Conservation (phyloP, 129 eudicot genomes). For the Pittosporum tobira region DNA sequence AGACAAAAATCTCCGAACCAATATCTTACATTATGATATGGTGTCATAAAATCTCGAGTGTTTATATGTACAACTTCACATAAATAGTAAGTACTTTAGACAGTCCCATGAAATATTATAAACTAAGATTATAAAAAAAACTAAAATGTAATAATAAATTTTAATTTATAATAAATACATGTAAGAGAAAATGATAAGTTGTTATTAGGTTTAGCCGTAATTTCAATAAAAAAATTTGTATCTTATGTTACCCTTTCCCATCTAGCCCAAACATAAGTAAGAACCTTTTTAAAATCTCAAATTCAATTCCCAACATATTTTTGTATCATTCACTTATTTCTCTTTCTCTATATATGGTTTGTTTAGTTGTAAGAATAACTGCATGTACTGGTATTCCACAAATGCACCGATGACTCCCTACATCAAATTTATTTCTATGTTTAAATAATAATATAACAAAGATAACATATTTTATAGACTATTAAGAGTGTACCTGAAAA, state of each 20-base stretch:
- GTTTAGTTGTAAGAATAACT: conserved; percentile 1
- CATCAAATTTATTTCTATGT: not conserved
- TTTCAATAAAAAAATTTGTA: not conserved
- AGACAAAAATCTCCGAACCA: not conserved
- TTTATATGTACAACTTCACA: conserved; percentile 2
- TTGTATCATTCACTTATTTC: conserved; percentile 1
- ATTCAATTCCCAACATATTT: conserved; percentile 1
- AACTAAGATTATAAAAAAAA: not conserved
- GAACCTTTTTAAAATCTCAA: conserved; percentile 8
- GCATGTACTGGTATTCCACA: conserved; percentile 9
- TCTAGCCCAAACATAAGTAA: conserved; percentile 6
- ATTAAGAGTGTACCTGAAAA: conserved; percentile 1
- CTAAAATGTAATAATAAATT: too few species aligned
- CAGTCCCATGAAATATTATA: too few species aligned
- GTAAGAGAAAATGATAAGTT: not conserved
- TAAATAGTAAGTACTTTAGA: conserved; percentile 6
- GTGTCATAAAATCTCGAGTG: conserved; percentile 11
- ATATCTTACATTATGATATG: conserved; percentile 9
- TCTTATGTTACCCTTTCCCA: conserved; percentile 12
- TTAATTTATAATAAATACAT: too few species aligned
- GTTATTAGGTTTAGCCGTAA: not conserved
- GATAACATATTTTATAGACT: not conserved
- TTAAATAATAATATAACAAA: not conserved
- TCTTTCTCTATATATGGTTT: not conserved
- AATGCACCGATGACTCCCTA: conserved; percentile 13